Evolutionary conservation across 108 stramenopile species (phyloP), one percentile per base, ranked within the genome.

Genomic region (Skeletonema menzelii): DNA sequence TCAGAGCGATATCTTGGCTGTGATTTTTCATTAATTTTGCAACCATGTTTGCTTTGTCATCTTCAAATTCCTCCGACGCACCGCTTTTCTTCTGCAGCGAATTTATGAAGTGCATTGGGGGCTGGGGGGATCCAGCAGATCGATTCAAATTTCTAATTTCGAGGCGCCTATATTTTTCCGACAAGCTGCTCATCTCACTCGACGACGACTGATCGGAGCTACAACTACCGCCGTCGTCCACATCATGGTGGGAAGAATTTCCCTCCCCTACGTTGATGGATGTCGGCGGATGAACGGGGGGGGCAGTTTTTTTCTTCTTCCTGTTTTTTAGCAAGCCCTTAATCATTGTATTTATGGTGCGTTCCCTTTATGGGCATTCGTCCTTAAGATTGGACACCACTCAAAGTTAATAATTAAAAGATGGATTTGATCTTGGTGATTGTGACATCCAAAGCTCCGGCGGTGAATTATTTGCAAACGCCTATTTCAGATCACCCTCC

Each of bases 1-100:
- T 56, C 14, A 27, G 32, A 34, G 60, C n/a, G 46, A 72, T 60
- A 38, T 26, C 59, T 32, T 56, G 26, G 17, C 42, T 44, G 61
- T 72, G 70, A 62, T 61, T 63, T 34, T 63, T 63, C 70, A 72
- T 72, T 27, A 72, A 46, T 32, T 63, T 49, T 31, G 70, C 61
- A 35, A 72, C 34, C 70, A 72, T 72, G 5, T 53, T 38, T 24
- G 61, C 70, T 26, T 72, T 72, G 61, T 63, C 62, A 17, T 72
- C 70, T 34, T 72, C 70, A 46, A 49, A 72, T 38, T 72, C 61
- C 30, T 32, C 70, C 11, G 59, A 8, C 8, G 8, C 22, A 10
- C 49, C 22, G 8, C 0, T 53, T 42, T 42, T 42, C 15, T 11
- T 15, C 11, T 11, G 15, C 40, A 11, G 3, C 49, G 49, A 22